Evolutionary conservation across 148 eudicot species (phyloP), one percentile per base, ranked within the genome.

Genomic region (Chenopodium suecicum): DNA sequence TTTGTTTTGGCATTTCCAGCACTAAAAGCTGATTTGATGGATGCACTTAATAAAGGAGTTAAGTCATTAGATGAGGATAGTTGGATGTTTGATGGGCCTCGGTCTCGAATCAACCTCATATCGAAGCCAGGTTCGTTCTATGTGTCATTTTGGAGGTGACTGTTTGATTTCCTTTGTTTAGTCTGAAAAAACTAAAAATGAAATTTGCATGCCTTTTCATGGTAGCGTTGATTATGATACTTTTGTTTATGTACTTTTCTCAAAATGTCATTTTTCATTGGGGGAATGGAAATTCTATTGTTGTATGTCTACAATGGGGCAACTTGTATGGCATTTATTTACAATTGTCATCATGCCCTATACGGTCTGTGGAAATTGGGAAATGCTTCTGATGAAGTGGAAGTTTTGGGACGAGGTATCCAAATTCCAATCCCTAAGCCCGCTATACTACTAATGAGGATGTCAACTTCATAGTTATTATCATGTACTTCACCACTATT

Each of bases 71-170:
- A 96, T 77, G 97, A 96, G 76, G 99, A 96, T 88, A 88, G 84
- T 72, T 96, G 99, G 99, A 96, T 92, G 99, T 94, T 92, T 70
- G 98, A 96, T 32, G 98, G 93, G 65, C 99, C 99, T 87, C 90
- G 99, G 63, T 96, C 99, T 80, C 91, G 94, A 37, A 94, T 96
- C 73, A 87, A 94, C 84, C 89, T 85, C 67, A 90, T 92, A 58
- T 87, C 97, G 19, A 82, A 90, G 79, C 93, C 90, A 84, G 97
- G 99, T 93, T 87, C 76, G 78, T 74, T 75, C 34, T 48, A 54
- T 47, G 23, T 56, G 22, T 79, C 11, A 17, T 41, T 22, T n/a
- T 44, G 64, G 31, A 17, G 22, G 44, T 77, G 44, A 25, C 48
- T 66, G 22, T n/a, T 47, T 69, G 37, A 34, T 29, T 68, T 0